Conservation (phyloP, 306 rosid genomes). For the Cucurbita ficifolia region DNA sequence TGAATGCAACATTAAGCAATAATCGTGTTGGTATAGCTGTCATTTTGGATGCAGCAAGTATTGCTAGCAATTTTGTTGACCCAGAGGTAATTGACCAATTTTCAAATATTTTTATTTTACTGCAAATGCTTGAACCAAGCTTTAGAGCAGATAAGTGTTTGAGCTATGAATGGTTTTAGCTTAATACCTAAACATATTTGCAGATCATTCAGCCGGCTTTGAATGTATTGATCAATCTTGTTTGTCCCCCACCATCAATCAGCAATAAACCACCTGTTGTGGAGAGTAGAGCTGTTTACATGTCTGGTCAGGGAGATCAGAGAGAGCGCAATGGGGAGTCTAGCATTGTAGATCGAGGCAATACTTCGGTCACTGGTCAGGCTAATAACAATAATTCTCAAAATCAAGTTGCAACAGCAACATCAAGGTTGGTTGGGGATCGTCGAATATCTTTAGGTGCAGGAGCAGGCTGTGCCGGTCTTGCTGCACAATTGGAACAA, state of each 20-base stretch:
- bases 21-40: conserved; percentile 81
- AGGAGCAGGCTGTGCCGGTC: conserved; percentile 94
- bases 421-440: conserved; percentile 87
- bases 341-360: conserved; percentile 35
- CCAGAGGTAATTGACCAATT: conserved; percentile 57
- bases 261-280: conserved; percentile 61
- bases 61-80: conserved; percentile 64
- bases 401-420: conserved; percentile 41
- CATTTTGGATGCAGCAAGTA: conserved; percentile 94
- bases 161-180: background rate
- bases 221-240: conserved; percentile 86
- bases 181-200: conserved; percentile 9
- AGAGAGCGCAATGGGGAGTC: conserved; percentile 65
- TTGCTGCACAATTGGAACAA: conserved; percentile 79
- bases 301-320: conserved; percentile 40
- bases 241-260: conserved; percentile 96
- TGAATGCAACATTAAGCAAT: conserved; percentile 76
- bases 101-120: background rate
- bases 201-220: conserved; percentile 97
- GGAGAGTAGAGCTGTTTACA: conserved; percentile 45
- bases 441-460: conserved; percentile 85
- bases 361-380: conserved; percentile 15
- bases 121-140: conserved; percentile 1
- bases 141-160: background rate
- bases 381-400: conserved; percentile 37